These are phyloP conservation scores for Quercus tomentella DNA, from an alignment of 331 rosid species.

Conservation along the genomic window DNA sequence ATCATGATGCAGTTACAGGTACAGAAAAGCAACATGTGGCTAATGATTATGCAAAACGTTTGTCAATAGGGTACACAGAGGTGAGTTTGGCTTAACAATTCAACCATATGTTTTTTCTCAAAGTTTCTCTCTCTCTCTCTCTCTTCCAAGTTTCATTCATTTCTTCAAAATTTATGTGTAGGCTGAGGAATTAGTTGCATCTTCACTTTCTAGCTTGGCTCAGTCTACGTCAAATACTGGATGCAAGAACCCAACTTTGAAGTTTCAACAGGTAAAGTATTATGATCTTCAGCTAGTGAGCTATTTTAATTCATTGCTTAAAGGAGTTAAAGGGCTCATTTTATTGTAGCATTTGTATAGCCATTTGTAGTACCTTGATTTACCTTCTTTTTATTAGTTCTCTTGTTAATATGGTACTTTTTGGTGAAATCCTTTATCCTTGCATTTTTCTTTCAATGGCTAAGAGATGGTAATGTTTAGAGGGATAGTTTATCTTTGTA, in stretches of 20 bases:
- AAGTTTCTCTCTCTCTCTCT: neutral
- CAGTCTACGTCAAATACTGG: slow-evolving; percentile 38
- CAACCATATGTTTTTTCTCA: neutral
- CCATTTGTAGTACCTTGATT: neutral
- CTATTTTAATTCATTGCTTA: slow-evolving; percentile 10
- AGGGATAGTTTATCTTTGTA: neutral
- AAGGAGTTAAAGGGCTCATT: neutral
- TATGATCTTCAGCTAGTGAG: slow-evolving; percentile 4
- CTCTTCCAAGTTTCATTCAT: neutral
- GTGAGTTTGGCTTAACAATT: slow-evolving; percentile 12
- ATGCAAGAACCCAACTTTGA: slow-evolving; percentile 35
- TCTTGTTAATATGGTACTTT: neutral
- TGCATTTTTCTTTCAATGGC: neutral
- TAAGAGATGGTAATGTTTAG: neutral
- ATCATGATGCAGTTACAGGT: slow-evolving; percentile 55
- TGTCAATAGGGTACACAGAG: slow-evolving; percentile 50
- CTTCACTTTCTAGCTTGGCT: slow-evolving; percentile 64
- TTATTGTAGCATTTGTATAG: neutral
- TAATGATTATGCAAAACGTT: slow-evolving; percentile 56
- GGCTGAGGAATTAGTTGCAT: slow-evolving; percentile 80
- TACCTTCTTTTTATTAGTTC: neutral
- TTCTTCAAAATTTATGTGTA: slow-evolving; percentile 30
- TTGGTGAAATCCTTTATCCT: neutral
- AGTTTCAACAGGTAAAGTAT: slow-evolving; percentile 72
- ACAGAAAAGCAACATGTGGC: slow-evolving; percentile 65